phyloP scores from a whole-genome alignment of 257 asterid species.

The Haberlea rhodopensis region DNA sequence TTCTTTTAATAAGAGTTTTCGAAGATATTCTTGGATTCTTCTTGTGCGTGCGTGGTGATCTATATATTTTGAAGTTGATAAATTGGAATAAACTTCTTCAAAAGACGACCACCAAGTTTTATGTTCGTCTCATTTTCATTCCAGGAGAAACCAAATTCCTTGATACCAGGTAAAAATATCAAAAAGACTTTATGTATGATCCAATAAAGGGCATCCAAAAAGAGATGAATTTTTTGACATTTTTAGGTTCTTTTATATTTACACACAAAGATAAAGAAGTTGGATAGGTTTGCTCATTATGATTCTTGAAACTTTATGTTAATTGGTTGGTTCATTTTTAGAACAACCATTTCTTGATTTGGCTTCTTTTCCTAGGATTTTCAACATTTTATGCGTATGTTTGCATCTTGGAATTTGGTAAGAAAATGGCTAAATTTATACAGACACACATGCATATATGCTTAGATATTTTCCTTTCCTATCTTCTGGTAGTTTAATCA shows the following conservation, averaged over 20 bases:
- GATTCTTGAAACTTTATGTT: too few relatives aligned
- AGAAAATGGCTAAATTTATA: too few relatives aligned
- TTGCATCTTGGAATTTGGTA: not conserved
- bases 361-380: not conserved
- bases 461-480: too few relatives aligned
- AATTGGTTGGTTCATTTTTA: not conserved
- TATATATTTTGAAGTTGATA: not conserved
- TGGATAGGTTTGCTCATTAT: too few relatives aligned
- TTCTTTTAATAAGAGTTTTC: too few relatives aligned
- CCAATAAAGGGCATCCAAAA: not conserved
- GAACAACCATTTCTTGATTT: not conserved
- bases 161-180: not conserved
- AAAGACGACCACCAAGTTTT: not conserved
- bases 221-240: too few relatives aligned
- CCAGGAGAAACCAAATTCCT: not conserved
- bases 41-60: not conserved
- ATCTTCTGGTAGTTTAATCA: not conserved
- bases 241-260: too few relatives aligned
- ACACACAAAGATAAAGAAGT: too few relatives aligned
- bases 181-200: not conserved
- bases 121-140: not conserved
- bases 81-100: too few relatives aligned
- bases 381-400: not conserved
- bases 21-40: not conserved
- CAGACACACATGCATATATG: too few relatives aligned